Percentiles rank a stretch among this genome's conserved stretches.
Evolutionary conservation across 192 early-diverging fungal genomes (phyloP).

Genomic region (Oehlia diaphana): DNA sequence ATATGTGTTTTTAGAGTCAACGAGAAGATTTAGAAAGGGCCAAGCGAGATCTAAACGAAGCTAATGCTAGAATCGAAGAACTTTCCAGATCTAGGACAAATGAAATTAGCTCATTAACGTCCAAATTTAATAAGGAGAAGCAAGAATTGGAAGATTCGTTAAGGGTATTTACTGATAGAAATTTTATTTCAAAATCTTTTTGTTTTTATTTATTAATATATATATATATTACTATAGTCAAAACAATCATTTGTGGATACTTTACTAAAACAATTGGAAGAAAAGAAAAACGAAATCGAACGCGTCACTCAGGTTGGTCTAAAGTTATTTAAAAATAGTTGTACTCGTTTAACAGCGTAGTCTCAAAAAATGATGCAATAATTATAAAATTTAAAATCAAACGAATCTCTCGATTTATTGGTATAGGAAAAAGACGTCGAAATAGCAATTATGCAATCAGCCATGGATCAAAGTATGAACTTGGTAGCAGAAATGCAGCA

Average conservation of each 20-base stretch:
- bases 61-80: constrained; percentile 74
- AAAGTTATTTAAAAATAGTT: not conserved
- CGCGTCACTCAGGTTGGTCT: constrained; percentile 22
- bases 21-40: constrained; percentile 82
- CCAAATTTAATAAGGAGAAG: constrained; percentile 83
- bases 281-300: constrained; percentile 20
- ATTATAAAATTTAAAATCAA: no score
- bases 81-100: constrained; percentile 76
- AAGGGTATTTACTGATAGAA: constrained; percentile 35
- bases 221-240: not conserved
- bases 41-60: constrained; percentile 76
- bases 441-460: constrained; percentile 72
- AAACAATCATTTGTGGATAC: constrained; percentile 25
- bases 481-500: constrained; percentile 74
- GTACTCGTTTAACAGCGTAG: no score
- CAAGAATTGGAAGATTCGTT: constrained; percentile 69
- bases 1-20: constrained; percentile 52
- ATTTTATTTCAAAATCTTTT: not conserved
- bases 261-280: constrained; percentile 18
- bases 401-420: not conserved
- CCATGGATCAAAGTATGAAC: constrained; percentile 78
- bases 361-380: no score
- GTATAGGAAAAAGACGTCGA: constrained; percentile 73
- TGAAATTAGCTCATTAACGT: constrained; percentile 80
- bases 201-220: not conserved